These are phyloP conservation scores for Amniculicola lignicola DNA, from an alignment of 495 filamentous ascomycete genomes.

Conservation along the genomic window DNA sequence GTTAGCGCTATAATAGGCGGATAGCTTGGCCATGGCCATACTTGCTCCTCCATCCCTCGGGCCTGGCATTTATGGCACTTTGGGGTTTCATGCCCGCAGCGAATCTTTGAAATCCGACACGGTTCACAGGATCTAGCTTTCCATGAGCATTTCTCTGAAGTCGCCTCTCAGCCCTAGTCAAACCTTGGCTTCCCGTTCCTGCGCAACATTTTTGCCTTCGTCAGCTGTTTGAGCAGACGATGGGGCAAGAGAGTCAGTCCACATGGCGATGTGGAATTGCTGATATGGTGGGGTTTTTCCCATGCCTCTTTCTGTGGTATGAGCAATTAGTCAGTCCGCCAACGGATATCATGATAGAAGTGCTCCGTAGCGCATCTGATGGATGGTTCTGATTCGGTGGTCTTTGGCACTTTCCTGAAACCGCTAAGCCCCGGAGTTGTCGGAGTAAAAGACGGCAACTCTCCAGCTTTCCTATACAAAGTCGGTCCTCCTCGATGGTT, in stretches of 20 bases:
- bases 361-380: no score
- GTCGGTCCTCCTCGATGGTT: no score
- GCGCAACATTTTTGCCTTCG: conserved; percentile 18
- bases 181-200: conserved; percentile 32
- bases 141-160: background rate
- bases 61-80: conserved; percentile 25
- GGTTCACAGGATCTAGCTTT: conserved; percentile 28
- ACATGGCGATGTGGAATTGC: background rate
- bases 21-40: conserved; percentile 1
- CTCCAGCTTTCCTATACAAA: background rate
- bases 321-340: no score
- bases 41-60: conserved; percentile 25
- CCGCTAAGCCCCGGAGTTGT: conserved; percentile 9
- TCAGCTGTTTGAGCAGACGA: background rate
- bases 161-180: background rate
- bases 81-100: conserved; percentile 24
- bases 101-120: conserved; percentile 24
- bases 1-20: background rate
- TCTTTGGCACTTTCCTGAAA: conserved; percentile 3
- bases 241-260: background rate
- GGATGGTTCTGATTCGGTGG: conserved; percentile 9
- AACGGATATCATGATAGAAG: no score
- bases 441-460: conserved; percentile 6
- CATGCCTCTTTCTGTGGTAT: background rate
- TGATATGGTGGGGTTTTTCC: conserved; percentile 1